phyloP scores from a whole-genome alignment of 2,329 filamentous ascomycete genomes.

The Neospermospora avenae region DNA sequence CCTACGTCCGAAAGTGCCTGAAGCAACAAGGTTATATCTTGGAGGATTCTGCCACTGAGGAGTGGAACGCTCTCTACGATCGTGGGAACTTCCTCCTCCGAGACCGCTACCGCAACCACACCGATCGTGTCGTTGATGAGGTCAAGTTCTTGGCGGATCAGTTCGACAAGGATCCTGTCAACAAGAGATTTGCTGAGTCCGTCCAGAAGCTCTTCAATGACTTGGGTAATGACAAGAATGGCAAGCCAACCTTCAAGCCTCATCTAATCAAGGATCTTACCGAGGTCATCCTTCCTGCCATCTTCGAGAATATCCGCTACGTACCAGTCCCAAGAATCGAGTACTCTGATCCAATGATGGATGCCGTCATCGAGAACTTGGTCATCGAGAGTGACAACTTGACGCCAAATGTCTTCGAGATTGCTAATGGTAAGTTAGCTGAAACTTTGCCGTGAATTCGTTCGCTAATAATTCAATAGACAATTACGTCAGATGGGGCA shows the following conservation, averaged over 20 bases:
- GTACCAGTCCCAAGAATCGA: conserved; percentile 93
- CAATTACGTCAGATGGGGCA: conserved; percentile 93
- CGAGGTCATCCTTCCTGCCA: conserved; percentile 77
- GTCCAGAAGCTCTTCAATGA: conserved; percentile 84
- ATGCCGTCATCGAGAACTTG: conserved; percentile 90
- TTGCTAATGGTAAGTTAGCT: conserved; percentile 57
- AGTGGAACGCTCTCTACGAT: conserved; percentile 85
- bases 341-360: conserved; percentile 78
- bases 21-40: conserved; percentile 90
- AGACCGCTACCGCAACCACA: conserved; percentile 82
- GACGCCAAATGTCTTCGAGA: conserved; percentile 86
- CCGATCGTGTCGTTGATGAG: conserved; percentile 83
- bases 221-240: conserved; percentile 81
- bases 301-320: conserved; percentile 84
- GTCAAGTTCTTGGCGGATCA: conserved; percentile 85
- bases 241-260: conserved; percentile 87
- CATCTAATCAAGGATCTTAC: conserved; percentile 86
- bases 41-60: conserved; percentile 70
- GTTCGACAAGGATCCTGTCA: conserved; percentile 84
- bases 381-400: conserved; percentile 96
- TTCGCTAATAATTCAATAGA: conserved; percentile 39
- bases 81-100: conserved; percentile 82
- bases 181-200: conserved; percentile 73
- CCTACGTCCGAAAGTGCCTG: conserved; percentile 77
- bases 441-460: not conserved